Conservation (phyloP, 192 early-diverging fungal species). For the Linnemannia schmuckeri region DNA sequence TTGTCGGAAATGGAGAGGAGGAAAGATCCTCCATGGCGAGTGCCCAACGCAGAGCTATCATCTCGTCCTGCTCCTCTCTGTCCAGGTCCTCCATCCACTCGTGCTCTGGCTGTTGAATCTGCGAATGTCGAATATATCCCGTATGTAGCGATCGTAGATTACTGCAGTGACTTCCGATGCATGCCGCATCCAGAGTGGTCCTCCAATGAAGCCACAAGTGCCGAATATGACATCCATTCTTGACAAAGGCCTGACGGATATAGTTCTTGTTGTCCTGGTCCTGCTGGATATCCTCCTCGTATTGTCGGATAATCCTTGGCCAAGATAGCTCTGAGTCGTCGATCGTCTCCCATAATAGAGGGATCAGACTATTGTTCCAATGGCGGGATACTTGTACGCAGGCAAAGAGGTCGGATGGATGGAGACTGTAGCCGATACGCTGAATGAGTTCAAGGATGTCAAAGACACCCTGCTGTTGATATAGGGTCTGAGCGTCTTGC, state of each 20-base stretch:
- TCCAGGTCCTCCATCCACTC: neutral
- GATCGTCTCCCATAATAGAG: neutral
- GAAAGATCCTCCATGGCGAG: neutral
- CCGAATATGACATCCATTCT: neutral
- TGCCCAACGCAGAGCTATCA: neutral
- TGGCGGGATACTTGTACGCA: neutral
- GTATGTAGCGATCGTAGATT: neutral
- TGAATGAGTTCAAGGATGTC: neutral
- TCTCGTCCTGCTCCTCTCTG: neutral
- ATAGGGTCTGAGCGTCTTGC: neutral
- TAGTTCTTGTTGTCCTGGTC: too few relatives aligned
- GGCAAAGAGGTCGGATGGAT: neutral
- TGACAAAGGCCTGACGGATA: neutral
- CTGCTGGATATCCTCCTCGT: neutral
- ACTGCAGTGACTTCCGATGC: neutral
- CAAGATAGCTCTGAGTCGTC: neutral
- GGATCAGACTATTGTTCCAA: neutral
- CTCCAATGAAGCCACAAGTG: neutral
- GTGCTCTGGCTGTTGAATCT: neutral
- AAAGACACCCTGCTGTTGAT: neutral
- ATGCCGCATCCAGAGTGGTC: neutral
- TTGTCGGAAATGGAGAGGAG: neutral
- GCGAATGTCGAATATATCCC: neutral
- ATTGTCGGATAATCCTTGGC: neutral
- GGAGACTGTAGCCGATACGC: neutral